Base-by-base conservation (phyloP, 805 yeast species). In the Pichia cabralensis region DNA sequence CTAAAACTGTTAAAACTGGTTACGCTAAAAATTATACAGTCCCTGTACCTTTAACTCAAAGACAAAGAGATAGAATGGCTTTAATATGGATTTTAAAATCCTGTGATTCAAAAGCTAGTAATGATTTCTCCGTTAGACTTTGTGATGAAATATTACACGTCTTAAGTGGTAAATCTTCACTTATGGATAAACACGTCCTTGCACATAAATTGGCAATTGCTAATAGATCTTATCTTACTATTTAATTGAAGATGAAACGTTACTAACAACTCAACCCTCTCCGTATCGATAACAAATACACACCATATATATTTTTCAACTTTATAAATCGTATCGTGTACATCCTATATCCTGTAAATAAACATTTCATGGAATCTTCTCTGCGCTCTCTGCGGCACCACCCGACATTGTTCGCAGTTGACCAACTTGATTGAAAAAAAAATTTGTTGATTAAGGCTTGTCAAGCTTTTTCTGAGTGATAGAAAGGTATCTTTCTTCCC, bases 21-120 rank as follows among this genome's bases (percentile, higher is more conserved):
- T 80, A 80, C 36, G 96, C 96, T 28, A 84, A 88, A 55, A 76
- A 78, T 40, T 70, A 71, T 40, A 69, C 76, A 26, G 79, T 84
- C 33, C 98, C 98, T 5, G 75, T 72, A 24, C 95, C 96, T 8
- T 65, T 89, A 49, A 76, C 73, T 32, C 75, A 74, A 49, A 76
- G 85, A 60, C 95, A 86, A 60, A 72, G 97, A 57, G 65, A 74
- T 47, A 74, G 96, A 58, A 74, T 73, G 50, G 96, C 97, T 3
- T 82, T 94, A 67, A 60, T 66, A 44, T 92, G 97, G 97, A 80
- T 92, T 32, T 58, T 86, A 35, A 95, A 84, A 40, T 85, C 94
- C 15, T 73, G 94, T 26, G 70, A 75, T 40, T 77, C 80, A 50
- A 77, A 94, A 56, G 77, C 76, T 30, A 76, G 88, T 13, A 73